Evolutionary conservation across 495 filamentous ascomycete species (phyloP), one percentile per base, ranked within the genome.

Genomic region (Lophiostoma macrostomum): DNA sequence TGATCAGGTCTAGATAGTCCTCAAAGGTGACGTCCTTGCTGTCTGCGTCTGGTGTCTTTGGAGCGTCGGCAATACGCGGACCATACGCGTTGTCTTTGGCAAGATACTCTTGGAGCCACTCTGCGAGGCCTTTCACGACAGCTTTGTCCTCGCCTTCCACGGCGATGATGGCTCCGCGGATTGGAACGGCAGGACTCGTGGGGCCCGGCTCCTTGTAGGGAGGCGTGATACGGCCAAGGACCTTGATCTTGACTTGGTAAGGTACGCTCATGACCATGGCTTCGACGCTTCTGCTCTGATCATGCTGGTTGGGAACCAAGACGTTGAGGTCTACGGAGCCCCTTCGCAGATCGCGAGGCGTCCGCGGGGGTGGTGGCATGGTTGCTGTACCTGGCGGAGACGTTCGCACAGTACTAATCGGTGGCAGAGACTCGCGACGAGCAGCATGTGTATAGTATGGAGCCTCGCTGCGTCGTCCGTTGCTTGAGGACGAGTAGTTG

Each of bases 101-200:
- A 20, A 95, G 64, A 18, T 76, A 75, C 7, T 76, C 74, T 34
- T 81, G 77, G 3, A 95, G 78, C 55, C 83, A 82, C 16, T 73
- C 66, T 1, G 80, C 74, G 5, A 89, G 75, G 5, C 71, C 65
- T 35, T 73, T 72, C 10, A 86, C 71, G 11, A 84, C 61, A 1
- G 66, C 57, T 2, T 67, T 61, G 42, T 86, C 77, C 19, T 84
- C 71, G 12, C 90, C 89, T 64, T 98, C 93, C 19, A 98, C 68
- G 0, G 88, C 84, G 38, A 97, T 83, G 22, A 96, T 77, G 1
- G 87, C 78, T 0, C 94, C 90, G 32, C 91, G 78, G 20, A 74
- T 67, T 46, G 69, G 70, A 28, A 64, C 67, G 7, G 69, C 58
- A 6, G 69, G 73, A n/a, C 68, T 70, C 28, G 69, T 69, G 13